These are phyloP conservation scores for Penicillium maclennaniae DNA, from an alignment of 495 filamentous ascomycete genomes.

Conservation along the genomic window DNA sequence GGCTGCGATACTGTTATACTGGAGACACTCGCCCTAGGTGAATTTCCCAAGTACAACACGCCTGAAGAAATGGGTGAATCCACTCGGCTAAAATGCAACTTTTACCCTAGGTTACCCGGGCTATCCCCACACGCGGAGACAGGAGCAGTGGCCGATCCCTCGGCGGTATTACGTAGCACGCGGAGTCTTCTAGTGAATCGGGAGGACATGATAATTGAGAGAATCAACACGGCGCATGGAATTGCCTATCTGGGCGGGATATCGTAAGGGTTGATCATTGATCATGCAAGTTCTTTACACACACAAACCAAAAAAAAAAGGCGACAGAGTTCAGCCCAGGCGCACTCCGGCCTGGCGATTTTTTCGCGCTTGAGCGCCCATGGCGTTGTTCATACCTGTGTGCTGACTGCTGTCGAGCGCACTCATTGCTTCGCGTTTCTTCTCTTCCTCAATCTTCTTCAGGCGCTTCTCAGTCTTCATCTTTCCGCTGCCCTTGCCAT, in stretches of 20 bases:
- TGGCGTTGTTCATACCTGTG: conserved; percentile 77
- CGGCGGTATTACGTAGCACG: neutral
- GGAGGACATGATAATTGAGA: conserved; percentile 15
- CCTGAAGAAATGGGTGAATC: neutral
- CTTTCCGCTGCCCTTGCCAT: conserved; percentile 95
- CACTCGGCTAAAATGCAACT: conserved; percentile 4
- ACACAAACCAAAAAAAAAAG: neutral
- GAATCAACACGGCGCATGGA: conserved; percentile 7
- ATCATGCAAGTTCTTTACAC: conserved; percentile 15
- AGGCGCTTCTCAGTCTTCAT: conserved; percentile 95
- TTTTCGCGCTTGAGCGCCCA: conserved; percentile 71
- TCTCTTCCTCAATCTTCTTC: conserved; percentile 97
- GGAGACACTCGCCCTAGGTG: neutral
- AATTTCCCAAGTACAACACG: neutral
- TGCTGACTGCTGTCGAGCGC: conserved; percentile 76
- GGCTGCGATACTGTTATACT: neutral
- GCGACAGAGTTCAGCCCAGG: conserved; percentile 51
- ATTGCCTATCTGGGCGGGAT: conserved; percentile 1
- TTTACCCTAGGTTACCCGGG: neutral
- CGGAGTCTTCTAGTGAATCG: conserved; percentile 11
- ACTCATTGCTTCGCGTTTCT: conserved; percentile 76
- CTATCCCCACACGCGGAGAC: conserved; percentile 33
- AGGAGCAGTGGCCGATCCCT: conserved; percentile 3
- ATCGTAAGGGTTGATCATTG: conserved; percentile 14
- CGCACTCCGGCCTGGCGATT: conserved; percentile 84